Conservation (phyloP, 495 filamentous ascomycete genomes). For the Pseudoneurospora amorphoporcata region DNA sequence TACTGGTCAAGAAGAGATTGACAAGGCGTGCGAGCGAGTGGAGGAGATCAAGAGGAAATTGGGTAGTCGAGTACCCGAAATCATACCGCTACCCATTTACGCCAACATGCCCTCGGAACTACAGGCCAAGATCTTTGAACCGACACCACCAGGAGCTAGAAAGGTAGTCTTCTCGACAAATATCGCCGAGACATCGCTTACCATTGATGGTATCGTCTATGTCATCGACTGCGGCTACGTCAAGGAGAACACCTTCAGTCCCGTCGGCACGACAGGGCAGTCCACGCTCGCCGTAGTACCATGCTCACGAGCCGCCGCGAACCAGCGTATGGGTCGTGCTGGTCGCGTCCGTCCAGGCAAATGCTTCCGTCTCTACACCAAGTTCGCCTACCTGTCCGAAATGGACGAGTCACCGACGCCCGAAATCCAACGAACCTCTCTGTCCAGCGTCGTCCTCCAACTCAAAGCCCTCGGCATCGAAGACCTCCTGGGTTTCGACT, state of each 20-base stretch:
- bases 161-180: conserved; percentile 88
- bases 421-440: conserved; percentile 86
- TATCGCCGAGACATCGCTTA: conserved; percentile 82
- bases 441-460: conserved; percentile 74
- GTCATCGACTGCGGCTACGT: conserved; percentile 89
- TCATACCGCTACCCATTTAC: conserved; percentile 82
- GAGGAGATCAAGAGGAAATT: conserved; percentile 72
- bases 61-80: conserved; percentile 71
- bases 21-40: conserved; percentile 70
- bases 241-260: conserved; percentile 93
- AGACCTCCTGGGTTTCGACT: conserved; percentile 89
- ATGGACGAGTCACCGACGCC: conserved; percentile 88
- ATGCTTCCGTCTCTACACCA: conserved; percentile 91
- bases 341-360: conserved; percentile 91
- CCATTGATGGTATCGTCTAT: conserved; percentile 85
- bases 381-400: conserved; percentile 89
- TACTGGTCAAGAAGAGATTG: conserved; percentile 86
- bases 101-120: conserved; percentile 79
- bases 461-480: conserved; percentile 90
- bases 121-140: conserved; percentile 83
- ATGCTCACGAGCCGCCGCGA: conserved; percentile 87
- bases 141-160: conserved; percentile 65
- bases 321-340: conserved; percentile 84
- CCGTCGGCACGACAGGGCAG: conserved; percentile 68
- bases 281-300: conserved; percentile 85